Base-by-base conservation (phyloP, 371 early-diverging fungal species). In the Basidiobolus meristosporus region DNA sequence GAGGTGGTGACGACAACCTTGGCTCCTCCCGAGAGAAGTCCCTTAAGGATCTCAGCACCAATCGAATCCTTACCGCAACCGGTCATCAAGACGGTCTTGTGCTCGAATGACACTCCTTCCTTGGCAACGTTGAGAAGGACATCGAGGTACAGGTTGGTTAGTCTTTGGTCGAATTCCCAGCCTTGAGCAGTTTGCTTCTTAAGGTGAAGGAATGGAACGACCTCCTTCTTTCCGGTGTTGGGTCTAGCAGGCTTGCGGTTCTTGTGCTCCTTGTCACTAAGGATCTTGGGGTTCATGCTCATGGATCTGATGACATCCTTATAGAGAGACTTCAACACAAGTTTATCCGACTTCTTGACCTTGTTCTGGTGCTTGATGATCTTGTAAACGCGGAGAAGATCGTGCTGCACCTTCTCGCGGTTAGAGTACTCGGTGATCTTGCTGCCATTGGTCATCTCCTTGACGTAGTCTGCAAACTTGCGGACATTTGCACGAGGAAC, bases 61-160 rank as follows among this genome's bases (percentile, higher is more conserved):
- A 95, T 95, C 1, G 93, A 92, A 46, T 75, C 90, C 48, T 67
- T 72, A 51, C 92, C 87, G 50, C 86, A 84, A 46, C 93, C 93
- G 26, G 90, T 95, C 43, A 91, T 65, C 26, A 95, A 72, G 30
- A 77, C 90, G 45, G 70, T 73, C 56, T 72, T 77, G 48, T 74
- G 64, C 47, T 73, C 72, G 54, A 86, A 90, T 10, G 88, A 67
- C 35, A 83, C 60, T 53, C 93, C 92, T 17, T 74, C 66, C 16
- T 54, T 55, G 36, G 82, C 76, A 42, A 85, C 68, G 44, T 78
- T 65, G 37, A 54, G 46, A 47, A 92, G 55, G 18, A 69, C 75
- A 42, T 83, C 71, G 26, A 90, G 66, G 60, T 83, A 90, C 40
- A 61, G 62, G 22, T 51, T 37, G 33, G 86, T 85, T 33, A 80